phyloP scores from a whole-genome alignment of 169 alveolate species.

The Cryptosporidium baileyi region DNA sequence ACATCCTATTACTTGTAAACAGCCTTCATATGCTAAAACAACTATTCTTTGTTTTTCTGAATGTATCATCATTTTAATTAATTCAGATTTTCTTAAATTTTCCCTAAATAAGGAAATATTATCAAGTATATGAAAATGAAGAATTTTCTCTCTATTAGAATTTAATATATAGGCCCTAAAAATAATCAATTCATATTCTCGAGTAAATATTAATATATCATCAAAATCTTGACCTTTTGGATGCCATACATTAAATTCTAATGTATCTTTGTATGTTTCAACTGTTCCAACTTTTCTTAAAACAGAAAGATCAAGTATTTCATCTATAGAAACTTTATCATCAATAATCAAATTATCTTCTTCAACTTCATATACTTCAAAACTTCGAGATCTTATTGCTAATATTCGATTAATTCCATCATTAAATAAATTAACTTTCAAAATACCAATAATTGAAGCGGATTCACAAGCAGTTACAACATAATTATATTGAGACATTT shows the following conservation, averaged over 20 bases:
- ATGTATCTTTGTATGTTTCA: conserved; percentile 11
- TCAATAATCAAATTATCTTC: neutral
- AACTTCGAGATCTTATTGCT: conserved; percentile 25
- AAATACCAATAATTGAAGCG: conserved; percentile 19
- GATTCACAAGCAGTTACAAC: conserved; percentile 60
- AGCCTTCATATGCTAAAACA: conserved; percentile 49
- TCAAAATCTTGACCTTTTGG: conserved; percentile 44
- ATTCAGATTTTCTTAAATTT: conserved; percentile 46
- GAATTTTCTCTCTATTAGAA: neutral
- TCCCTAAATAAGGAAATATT: conserved; percentile 1
- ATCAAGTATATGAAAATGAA: conserved; percentile 20
- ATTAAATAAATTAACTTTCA: conserved; percentile 44
- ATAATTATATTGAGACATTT: conserved; percentile 68
- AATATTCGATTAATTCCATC: conserved; percentile 48
- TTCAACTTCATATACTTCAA: conserved; percentile 27
- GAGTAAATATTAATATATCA: conserved; percentile 28
- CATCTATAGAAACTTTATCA: neutral
- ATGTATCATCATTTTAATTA: conserved; percentile 28
- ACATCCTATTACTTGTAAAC: conserved; percentile 45
- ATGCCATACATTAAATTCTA: conserved; percentile 28
- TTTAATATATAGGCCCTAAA: conserved; percentile 24
- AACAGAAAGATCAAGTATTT: neutral
- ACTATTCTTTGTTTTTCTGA: conserved; percentile 34
- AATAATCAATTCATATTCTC: conserved; percentile 9
- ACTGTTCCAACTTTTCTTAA: conserved; percentile 42